Base-by-base conservation (phyloP, 176 grass and related monocot genomes). In the Rhynchospora breviuscula region DNA sequence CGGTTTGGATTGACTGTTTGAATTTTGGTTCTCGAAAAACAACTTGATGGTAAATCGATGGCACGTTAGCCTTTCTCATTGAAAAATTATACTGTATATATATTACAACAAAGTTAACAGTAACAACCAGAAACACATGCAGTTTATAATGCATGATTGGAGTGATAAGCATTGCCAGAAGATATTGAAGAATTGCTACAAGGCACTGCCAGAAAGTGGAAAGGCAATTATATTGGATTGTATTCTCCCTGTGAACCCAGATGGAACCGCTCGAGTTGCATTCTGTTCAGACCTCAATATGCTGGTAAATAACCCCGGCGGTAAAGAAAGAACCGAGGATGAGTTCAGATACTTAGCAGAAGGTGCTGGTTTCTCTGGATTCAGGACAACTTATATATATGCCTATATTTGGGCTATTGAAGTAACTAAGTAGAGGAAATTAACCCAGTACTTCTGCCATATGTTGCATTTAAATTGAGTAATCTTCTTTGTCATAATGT, bases 311-410 rank as follows among this genome's bases (percentile, higher is more conserved):
- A 75, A 59, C 33, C 13, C 47, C 0, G 88, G 88, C 53, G 87
- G 82, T 1, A 85, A 86, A 85, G 84, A 89, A 59, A 89, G 88
- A 85, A 86, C 78, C 2, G 79, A 89, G n/a, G 3, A 31, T 10
- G 83, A 88, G 65, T 73, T 75, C 65, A 29, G 51, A 15, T 26
- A 47, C 48, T 77, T 85, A 21, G 56, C 63, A 0, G 19, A 21
- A 59, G 43, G 59, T 3, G 22, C 83, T 8, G 87, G 87, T 4
- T 88, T 88, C 63, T 10, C 53, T 0, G 70, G 56, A 7, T 75
- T 75, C 25, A 48, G 22, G 35, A 7, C 63, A 0, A 75, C 83
- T 11, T 85, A 85, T 49, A 66, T 85, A 19, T 81, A 48, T 78
- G 9, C 13, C 14, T 17, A 79, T 8, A 54, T 35, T 61, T 88